Base-by-base conservation (phyloP, 192 early-diverging fungal species). In the Podila horticola region DNA sequence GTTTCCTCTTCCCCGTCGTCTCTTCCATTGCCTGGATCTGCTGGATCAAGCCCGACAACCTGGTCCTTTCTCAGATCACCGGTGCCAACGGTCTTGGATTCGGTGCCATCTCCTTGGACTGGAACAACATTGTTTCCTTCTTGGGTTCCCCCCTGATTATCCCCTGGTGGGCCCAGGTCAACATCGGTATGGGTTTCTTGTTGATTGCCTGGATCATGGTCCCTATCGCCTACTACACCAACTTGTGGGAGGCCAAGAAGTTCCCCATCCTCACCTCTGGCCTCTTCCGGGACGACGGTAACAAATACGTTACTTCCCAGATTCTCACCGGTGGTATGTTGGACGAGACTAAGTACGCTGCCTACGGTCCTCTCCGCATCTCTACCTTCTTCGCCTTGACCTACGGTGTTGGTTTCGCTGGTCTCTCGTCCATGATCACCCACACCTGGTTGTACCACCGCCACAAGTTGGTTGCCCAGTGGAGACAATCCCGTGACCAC, bases 41-140 rank as follows among this genome's bases (percentile, higher is more conserved):
- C 20, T 10, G 66, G 45, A 34, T 67, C 17, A 48, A 58, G 34
- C 67, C 66, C 9, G 31, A 36, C 22, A 76, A 38, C 34, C 31
- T 51, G 15, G 58, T 11, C 1, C 63, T 69, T 12, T 29, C 57
- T 24, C 62, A 58, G 50, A 28, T 69, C 13, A 34, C 90, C 65
- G 91, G 90, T 89, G 24, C 85, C 10, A 83, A 84, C 24, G 93
- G 93, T n/a, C 71, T 92, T 22, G 93, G 93, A 4, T 83, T 94
- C 64, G 77, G 91, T 33, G 87, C 85, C 68, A 87, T 94, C 33
- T 82, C 89, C 9, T 65, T 94, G 17, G 93, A 95, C 84, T 95
- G 93, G 93, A 45, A 69, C 19, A 82, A 74, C 34, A 71, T 83
- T 52, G 61, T 67, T n/a, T 60, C 76, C 58, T 86, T 60, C 68